Evolutionary conservation across 176 grass and related monocot species (phyloP).

Genomic region (Cenchrus americanus): DNA sequence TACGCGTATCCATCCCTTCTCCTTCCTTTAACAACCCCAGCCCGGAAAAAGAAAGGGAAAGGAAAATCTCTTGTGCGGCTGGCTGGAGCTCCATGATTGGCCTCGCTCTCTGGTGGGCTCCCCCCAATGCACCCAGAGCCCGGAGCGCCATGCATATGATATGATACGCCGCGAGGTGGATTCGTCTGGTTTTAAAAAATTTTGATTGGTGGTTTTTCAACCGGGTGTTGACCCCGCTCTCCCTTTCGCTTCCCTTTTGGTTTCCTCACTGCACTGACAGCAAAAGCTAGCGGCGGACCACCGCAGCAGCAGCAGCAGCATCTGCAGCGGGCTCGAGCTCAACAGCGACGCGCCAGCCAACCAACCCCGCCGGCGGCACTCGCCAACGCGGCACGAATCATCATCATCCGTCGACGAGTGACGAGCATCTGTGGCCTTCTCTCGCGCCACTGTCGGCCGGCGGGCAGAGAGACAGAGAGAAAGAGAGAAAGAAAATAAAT

Average conservation of each 20-base stretch:
- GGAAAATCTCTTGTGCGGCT: background rate
- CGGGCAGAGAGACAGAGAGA: too few species aligned
- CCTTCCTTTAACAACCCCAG: background rate
- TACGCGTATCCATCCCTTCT: background rate
- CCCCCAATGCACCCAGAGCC: too few species aligned
- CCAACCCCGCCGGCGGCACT: background rate
- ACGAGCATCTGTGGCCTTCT: too few species aligned
- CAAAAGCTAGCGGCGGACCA: background rate
- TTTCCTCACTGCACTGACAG: too few species aligned
- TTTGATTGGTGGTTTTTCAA: background rate
- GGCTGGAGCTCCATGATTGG: conserved; percentile 9
- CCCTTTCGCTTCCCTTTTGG: too few species aligned
- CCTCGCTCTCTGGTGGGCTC: too few species aligned
- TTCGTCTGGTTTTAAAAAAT: background rate
- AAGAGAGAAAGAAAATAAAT: too few species aligned
- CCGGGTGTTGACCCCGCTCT: background rate
- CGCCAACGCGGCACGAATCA: background rate
- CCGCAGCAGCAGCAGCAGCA: background rate
- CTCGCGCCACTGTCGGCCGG: too few species aligned
- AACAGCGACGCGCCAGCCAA: conserved; percentile 43
- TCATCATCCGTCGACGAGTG: too few species aligned
- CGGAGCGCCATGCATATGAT: background rate
- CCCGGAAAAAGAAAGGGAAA: background rate
- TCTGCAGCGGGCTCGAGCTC: background rate
- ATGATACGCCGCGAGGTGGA: background rate